Conservation (phyloP, 352 stramenopile species). For the Aphanomyces euteiches region DNA sequence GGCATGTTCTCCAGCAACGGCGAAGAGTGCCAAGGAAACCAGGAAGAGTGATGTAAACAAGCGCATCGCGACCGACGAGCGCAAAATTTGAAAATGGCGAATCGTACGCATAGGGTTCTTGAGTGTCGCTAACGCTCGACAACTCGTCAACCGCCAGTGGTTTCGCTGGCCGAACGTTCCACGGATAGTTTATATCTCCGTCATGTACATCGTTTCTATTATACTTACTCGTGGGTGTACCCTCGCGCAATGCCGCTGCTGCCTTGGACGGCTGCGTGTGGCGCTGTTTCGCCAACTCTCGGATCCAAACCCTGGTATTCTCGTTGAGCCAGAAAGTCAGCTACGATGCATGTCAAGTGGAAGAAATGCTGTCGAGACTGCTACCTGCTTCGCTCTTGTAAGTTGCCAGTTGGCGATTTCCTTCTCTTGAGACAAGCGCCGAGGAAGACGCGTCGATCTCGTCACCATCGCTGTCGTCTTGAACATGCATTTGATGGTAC, state of each 20-base stretch:
- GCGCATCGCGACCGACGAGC: no score
- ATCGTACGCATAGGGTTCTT: neutral
- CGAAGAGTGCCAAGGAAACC: neutral
- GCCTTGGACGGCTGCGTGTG: constrained; percentile 70
- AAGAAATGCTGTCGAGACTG: neutral
- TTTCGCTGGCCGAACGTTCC: no score
- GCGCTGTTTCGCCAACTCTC: constrained; percentile 69
- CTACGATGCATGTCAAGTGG: constrained; percentile 22
- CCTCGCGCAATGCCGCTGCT: constrained; percentile 69
- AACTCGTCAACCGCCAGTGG: no score
- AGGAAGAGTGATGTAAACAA: no score
- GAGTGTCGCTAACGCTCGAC: no score
- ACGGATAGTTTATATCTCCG: no score
- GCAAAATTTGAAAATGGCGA: neutral
- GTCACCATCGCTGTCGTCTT: constrained; percentile 33
- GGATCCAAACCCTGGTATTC: constrained; percentile 82
- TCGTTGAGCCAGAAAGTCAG: constrained; percentile 59
- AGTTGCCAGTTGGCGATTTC: constrained; percentile 47
- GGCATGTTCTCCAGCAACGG: neutral
- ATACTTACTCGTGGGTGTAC: constrained; percentile 55
- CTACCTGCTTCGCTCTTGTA: constrained; percentile 60
- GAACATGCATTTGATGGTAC: constrained; percentile 41
- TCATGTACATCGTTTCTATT: no score
- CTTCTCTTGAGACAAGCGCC: constrained; percentile 54
- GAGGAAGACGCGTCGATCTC: constrained; percentile 36